Conservation (phyloP, 192 early-diverging fungal species). For the Mortierella antarctica region DNA sequence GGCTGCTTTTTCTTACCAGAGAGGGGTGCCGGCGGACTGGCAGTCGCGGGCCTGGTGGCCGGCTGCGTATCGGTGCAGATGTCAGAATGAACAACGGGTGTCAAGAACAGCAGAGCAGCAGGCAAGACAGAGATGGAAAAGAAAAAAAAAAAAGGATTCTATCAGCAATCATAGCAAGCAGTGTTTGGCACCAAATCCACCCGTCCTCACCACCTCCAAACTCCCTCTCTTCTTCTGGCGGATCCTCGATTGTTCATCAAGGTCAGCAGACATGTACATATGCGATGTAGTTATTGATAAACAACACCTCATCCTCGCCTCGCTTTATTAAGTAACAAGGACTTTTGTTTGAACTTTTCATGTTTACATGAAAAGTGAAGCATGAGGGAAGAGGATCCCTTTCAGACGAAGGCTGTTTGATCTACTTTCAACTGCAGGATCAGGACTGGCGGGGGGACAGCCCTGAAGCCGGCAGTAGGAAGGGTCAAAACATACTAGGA, state of each 20-base stretch:
- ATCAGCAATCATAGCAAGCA: conserved; percentile 20
- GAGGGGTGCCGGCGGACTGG: conserved; percentile 55
- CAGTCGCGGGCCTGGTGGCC: conserved; percentile 68
- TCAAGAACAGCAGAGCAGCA: background rate
- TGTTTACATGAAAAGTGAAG: conserved; percentile 18
- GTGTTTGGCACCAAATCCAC: conserved; percentile 5
- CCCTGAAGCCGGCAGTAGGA: too few relatives aligned
- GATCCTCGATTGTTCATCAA: background rate
- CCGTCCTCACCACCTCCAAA: background rate
- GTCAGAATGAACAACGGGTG: background rate
- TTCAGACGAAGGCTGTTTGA: background rate
- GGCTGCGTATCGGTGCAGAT: conserved; percentile 26
- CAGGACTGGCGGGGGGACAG: too few relatives aligned
- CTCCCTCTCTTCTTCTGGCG: conserved; percentile 14
- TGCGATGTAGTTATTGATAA: conserved; percentile 20
- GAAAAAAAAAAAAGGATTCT: conserved; percentile 3
- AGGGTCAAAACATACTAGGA: too few relatives aligned
- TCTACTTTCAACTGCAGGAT: too few relatives aligned
- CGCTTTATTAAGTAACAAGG: conserved; percentile 50
- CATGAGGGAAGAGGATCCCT: conserved; percentile 5
- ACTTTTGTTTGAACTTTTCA: conserved; percentile 16
- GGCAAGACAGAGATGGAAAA: conserved; percentile 9
- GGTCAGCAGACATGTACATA: conserved; percentile 17
- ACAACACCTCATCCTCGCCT: conserved; percentile 53
- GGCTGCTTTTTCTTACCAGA: conserved; percentile 54